Conservation (phyloP, 164 flowering plant genomes). For the Vitis cinerea region DNA sequence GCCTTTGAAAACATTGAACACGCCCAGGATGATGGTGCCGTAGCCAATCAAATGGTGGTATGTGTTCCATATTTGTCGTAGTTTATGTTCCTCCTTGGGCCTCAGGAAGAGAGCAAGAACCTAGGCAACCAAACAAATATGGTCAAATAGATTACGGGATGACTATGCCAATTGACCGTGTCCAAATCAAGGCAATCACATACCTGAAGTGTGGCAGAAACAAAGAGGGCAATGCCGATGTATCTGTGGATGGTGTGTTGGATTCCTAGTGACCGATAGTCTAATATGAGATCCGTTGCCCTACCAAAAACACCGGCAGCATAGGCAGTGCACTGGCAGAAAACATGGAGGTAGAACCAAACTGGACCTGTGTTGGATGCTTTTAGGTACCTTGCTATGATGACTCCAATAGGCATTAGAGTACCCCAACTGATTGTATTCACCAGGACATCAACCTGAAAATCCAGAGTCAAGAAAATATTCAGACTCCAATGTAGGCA, state of each 20-base stretch:
- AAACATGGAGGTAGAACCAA: constrained; percentile 39
- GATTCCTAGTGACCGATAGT: constrained; percentile 22
- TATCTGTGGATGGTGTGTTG: constrained; percentile 25
- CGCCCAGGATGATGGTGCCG: too few relatives aligned
- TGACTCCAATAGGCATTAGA: constrained; percentile 45
- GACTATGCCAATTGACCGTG: too few relatives aligned
- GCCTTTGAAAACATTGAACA: too few relatives aligned
- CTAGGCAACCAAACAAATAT: too few relatives aligned
- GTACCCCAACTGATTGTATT: constrained; percentile 55
- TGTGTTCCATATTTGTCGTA: too few relatives aligned
- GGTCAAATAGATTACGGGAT: too few relatives aligned
- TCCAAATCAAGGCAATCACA: too few relatives aligned
- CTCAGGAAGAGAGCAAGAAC: too few relatives aligned
- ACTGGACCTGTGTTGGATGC: constrained; percentile 34
- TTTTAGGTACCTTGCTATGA: constrained; percentile 47
- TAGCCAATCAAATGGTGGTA: too few relatives aligned
- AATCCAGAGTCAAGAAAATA: too few relatives aligned
- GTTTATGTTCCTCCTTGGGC: too few relatives aligned
- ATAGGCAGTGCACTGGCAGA: constrained; percentile 35
- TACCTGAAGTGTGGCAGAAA: constrained; percentile 35
- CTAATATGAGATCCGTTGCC: constrained; percentile 39
- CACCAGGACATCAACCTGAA: constrained; percentile 51
- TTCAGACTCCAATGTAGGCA: too few relatives aligned
- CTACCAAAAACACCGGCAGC: constrained; percentile 36
- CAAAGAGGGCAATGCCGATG: constrained; percentile 33